Evolutionary conservation across 768 basidiomycete species (phyloP).

Genomic region (Podaxis sp.): DNA sequence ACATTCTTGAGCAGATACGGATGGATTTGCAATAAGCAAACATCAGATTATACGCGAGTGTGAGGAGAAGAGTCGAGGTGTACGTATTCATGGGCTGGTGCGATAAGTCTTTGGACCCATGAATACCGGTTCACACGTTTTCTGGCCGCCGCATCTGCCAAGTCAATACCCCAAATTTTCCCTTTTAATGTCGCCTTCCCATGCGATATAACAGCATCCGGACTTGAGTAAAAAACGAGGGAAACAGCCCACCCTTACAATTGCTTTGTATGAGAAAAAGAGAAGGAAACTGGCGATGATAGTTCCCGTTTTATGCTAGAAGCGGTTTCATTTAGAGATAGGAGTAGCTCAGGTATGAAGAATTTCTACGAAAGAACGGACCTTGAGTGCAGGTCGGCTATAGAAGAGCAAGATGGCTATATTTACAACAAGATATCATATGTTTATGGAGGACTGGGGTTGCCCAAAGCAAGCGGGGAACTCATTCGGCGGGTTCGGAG

Average conservation of each 20-base stretch:
- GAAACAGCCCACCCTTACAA: neutral
- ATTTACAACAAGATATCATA: neutral
- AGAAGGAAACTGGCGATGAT: neutral
- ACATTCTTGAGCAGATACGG: neutral
- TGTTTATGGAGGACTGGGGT: neutral
- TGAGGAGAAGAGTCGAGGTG: neutral
- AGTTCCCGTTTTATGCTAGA: neutral
- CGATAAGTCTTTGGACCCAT: neutral
- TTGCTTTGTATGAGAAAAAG: neutral
- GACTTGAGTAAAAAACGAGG: neutral
- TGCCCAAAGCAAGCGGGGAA: neutral
- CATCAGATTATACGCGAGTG: neutral
- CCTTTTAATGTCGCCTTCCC: neutral
- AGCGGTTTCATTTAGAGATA: neutral
- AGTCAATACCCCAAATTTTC: neutral
- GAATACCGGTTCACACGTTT: slow-evolving; percentile 5
- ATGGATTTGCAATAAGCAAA: neutral
- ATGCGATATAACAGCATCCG: neutral
- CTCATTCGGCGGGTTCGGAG: neutral
- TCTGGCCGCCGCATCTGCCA: slow-evolving; percentile 5
- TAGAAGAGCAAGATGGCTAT: neutral
- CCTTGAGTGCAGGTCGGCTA: neutral
- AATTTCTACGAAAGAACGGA: too few relatives aligned
- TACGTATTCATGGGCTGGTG: neutral
- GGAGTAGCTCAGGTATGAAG: neutral